Evolutionary conservation across 768 basidiomycete genomes (phyloP), one percentile per base, ranked within the genome.

Genomic region (Mycena albidolilacea): DNA sequence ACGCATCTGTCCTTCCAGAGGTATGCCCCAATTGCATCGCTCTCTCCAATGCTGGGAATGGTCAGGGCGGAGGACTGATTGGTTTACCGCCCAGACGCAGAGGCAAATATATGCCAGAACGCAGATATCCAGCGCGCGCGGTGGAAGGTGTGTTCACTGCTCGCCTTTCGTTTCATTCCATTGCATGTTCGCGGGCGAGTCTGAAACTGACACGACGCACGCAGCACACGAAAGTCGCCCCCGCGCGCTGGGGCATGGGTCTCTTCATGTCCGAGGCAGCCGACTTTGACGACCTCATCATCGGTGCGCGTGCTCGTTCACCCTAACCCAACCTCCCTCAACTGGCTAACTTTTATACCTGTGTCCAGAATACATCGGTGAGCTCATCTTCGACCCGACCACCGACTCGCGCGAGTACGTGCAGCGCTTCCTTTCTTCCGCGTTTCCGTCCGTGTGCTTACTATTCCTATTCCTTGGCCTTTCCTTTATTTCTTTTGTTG

Each of bases 301-400:
- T 83, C 73, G 89, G 91, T 89, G 66, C 30, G 75, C 69, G 9
- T 41, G 7, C 57, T 61, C 50, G 30, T 30, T 30, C 30, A 30
- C 30, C 30, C 30, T 3, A 30, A 2, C 30, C 30, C 3, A 30
- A 30, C 30, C 30, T 30, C 30, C 30, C 30, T 30, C 30, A 30
- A 30, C 30, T 30, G 30, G 30, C 30, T 30, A 30, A 30, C 30
- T 35, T 50, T 38, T n/a, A 4, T 50, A 19, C 8, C 48, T 10
- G 48, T 30, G 60, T 15, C 52, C 58, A 93, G 93, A 94, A 81
- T 94, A 94, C 70, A 79, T 87, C 6, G 93, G 93, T 3, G 92
- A 94, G 79, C 73, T 90, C 21, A 86, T 91, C 5, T 86, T 81
- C 60, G 85, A 87, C 37, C 77, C 82, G 0, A 92, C 89, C 0